Conservation (phyloP, 2,329 filamentous ascomycete species). For the Chalaropsis thielavioides region DNA sequence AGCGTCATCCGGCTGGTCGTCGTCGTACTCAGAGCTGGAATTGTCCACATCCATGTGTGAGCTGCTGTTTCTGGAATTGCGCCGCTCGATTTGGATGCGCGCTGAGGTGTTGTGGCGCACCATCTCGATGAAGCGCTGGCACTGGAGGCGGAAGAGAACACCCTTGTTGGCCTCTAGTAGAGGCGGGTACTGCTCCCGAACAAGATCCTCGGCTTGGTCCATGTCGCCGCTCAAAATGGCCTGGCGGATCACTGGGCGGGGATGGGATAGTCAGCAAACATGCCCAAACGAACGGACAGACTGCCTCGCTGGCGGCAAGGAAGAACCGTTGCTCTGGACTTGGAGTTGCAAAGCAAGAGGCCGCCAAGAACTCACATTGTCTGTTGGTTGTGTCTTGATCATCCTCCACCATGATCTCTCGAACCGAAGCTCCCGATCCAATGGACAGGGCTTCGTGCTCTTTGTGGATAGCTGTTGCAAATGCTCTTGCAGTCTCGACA, state of each 20-base stretch:
- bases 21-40: neutral
- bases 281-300: too few species aligned
- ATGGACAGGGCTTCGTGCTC: conserved; percentile 58
- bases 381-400: conserved; percentile 76
- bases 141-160: conserved; percentile 76
- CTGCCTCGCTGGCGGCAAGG: too few species aligned
- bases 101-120: conserved; percentile 49
- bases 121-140: conserved; percentile 92
- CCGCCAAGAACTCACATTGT: conserved; percentile 61
- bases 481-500: conserved; percentile 79
- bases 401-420: conserved; percentile 51
- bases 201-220: conserved; percentile 74
- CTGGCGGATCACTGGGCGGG: conserved; percentile 55
- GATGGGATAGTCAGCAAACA: neutral
- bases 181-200: conserved; percentile 60
- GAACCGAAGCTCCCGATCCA: conserved; percentile 37
- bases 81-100: conserved; percentile 24
- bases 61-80: neutral
- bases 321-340: too few species aligned
- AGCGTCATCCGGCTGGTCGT: neutral
- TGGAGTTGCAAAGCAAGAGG: conserved; percentile 23
- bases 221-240: conserved; percentile 87
- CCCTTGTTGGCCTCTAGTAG: conserved; percentile 69
- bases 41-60: conserved; percentile 21
- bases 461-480: conserved; percentile 63